Base-by-base conservation (phyloP, 2,329 filamentous ascomycete species). In the Pseudogymnoascus sp. region DNA sequence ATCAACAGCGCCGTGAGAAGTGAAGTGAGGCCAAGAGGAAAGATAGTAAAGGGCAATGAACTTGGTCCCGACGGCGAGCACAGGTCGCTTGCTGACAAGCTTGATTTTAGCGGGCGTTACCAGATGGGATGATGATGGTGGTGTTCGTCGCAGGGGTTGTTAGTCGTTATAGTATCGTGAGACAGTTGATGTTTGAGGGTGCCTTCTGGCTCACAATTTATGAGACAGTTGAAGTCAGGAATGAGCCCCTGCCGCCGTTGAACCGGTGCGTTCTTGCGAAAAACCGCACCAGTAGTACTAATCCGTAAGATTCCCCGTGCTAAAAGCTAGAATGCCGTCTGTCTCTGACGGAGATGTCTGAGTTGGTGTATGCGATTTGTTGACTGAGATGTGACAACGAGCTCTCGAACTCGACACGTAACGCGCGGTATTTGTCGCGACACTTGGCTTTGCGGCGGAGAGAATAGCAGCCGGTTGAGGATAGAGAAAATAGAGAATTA, bases 41-140 rank as follows among this genome's bases (percentile, higher is more conserved):
- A 31, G 35, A 60, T 16, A 23, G 59, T 11, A 6, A 11, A 14
- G 25, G 4, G 28, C 25, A 56, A 21, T n/a, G 50, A 56, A 56
- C 50, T 33, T 33, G 50, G 50, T 28, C 50, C 28, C 18, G 50
- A 56, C n/a, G 50, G 5, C 28, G 10, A 33, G 50, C 50, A 56
- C 50, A 18, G 28, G 28, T 56, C 50, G 50, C 50, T 56, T 56
- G 28, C 50, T 21, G 50, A 56, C 28, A 56, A 33, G 50, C 50
- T 56, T 56, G 50, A 56, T 56, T 56, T 53, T 16, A 33, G 50
- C 16, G 50, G 50, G 28, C 50, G 50, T 33, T 56, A 56, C 5
- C 28, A 21, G 50, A 33, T 56, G 28, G 50, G 50, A 56, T 56
- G 50, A 56, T 33, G 25, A 53, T 53, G 14, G 44, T 50, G 47